These are phyloP conservation scores for Pleurotus giganteus DNA, from an alignment of 768 basidiomycete species.

Conservation along the genomic window DNA sequence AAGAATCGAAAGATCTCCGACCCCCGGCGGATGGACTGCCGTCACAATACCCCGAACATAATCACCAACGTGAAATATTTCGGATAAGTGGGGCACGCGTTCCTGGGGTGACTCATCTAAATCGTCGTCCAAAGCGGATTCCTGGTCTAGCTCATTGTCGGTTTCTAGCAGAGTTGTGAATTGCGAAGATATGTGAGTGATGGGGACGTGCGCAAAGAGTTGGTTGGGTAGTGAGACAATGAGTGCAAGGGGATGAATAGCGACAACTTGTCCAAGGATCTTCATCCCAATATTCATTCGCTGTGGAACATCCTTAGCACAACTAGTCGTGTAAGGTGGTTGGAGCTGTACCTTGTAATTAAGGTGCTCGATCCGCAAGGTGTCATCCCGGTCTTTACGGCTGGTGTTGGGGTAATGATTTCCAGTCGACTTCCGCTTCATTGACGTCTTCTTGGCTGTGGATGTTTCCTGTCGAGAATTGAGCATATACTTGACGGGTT, in stretches of 20 bases:
- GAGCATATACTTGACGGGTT: constrained; percentile 10
- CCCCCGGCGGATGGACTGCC: constrained; percentile 64
- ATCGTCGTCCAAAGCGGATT: constrained; percentile 42
- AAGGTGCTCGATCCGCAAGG: constrained; percentile 81
- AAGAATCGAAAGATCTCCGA: constrained; percentile 53
- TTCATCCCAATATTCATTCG: constrained; percentile 82
- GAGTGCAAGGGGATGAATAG: constrained; percentile 85
- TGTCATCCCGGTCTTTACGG: constrained; percentile 43
- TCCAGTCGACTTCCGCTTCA: constrained; percentile 48
- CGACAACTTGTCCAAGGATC: constrained; percentile 82
- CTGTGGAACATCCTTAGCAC: constrained; percentile 35
- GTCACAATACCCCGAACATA: constrained; percentile 81
- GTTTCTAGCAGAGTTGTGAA: constrained; percentile 72
- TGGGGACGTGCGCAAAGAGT: constrained; percentile 89
- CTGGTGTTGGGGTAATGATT: constrained; percentile 31
- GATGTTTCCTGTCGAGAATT: constrained; percentile 34
- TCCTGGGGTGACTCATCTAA: constrained; percentile 34
- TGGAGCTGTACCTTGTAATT: constrained; percentile 76
- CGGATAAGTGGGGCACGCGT: constrained; percentile 63
- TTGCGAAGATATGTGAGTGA: constrained; percentile 85
- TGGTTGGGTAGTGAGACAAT: constrained; percentile 96
- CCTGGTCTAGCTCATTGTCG: constrained; percentile 51
- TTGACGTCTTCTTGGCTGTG: constrained; percentile 38
- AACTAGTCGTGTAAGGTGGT: constrained; percentile 1
- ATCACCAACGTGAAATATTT: constrained; percentile 82